A percentile compares a stretch with the other conserved stretches of the same genome.
These are phyloP conservation scores for Petasospora rhodanensis DNA, from an alignment of 1,139 yeast genomes.

Conservation along the genomic window DNA sequence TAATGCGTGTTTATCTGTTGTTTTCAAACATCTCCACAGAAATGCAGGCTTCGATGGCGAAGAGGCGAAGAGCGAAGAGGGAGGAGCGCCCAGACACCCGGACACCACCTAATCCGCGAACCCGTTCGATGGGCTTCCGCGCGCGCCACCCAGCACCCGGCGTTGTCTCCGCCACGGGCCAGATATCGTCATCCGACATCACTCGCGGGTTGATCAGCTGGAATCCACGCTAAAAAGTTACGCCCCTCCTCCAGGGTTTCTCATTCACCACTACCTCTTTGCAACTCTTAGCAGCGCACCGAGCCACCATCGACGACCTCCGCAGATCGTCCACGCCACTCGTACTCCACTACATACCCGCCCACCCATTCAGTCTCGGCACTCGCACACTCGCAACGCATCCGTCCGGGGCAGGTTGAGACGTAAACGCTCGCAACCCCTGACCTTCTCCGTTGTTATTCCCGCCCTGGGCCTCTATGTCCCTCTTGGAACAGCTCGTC, in stretches of 20 bases:
- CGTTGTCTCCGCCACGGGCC: not conserved
- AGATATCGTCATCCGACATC: not conserved
- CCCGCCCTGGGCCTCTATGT: no score
- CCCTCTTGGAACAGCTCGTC: constrained; percentile 7
- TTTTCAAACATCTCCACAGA: not conserved
- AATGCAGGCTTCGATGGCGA: not conserved
- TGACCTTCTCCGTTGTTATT: no score
- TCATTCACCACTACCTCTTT: no score
- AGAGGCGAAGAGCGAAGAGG: not conserved
- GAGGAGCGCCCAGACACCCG: not conserved
- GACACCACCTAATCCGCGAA: not conserved
- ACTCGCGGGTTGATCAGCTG: no score
- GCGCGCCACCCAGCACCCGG: not conserved
- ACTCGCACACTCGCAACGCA: constrained; percentile 1
- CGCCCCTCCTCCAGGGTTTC: no score
- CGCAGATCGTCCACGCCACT: not conserved
- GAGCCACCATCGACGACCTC: no score
- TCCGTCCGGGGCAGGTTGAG: constrained; percentile 6
- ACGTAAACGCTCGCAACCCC: no score
- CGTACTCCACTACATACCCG: not conserved
- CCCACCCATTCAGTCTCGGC: not conserved
- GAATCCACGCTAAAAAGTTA: no score
- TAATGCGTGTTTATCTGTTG: no score
- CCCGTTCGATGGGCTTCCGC: not conserved
- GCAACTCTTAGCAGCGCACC: no score